Base-by-base conservation (phyloP, 257 asterid genomes). In the Fraxinus americana region DNA sequence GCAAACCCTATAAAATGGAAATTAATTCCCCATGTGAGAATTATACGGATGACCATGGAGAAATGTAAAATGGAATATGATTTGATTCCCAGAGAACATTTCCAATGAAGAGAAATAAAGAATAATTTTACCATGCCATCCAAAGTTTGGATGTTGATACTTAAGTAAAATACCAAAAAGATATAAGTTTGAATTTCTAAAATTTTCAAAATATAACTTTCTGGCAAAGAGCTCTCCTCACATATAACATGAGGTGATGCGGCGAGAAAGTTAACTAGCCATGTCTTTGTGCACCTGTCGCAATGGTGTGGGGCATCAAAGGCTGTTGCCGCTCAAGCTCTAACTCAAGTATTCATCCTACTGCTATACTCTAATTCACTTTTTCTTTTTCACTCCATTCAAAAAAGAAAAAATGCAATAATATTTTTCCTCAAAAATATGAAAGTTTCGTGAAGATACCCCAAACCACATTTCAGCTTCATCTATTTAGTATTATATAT, bases 1-100 rank as follows among this genome's bases (percentile, higher is more conserved):
- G 91, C 79, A 85, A 74, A 35, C 92, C 89, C 96, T 87, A 81
- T 74, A 87, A 76, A 70, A 66, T 11, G 71, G 69, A 80, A 29
- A 63, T 75, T 75, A 67, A 59, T 54, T 54, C 65, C 34, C 34
- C 21, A 45, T 79, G 79, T 50, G 73, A 73, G 70, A 82, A 13
- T 48, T 71, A 17, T 17, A 41, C 21, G 75, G 32, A 75, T 35
- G 81, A 11, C 7, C 2, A 17, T 19, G 71, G 61, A 41, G 50
- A 71, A 67, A 74, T 45, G 19, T 13, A 72, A 21, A 54, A 19
- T 19, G 14, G 13, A 39, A 70, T 77, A 61, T 65, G 41, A 65
- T 65, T 74, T 59, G 30, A 39, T 78, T 35, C 45, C 21, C 30
- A 23, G 23, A 27, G n/a, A 77, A 52, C 10, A 19, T 54, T 52